Evolutionary conservation across 2,329 filamentous ascomycete species (phyloP).

Genomic region (Colletotrichum sp.): DNA sequence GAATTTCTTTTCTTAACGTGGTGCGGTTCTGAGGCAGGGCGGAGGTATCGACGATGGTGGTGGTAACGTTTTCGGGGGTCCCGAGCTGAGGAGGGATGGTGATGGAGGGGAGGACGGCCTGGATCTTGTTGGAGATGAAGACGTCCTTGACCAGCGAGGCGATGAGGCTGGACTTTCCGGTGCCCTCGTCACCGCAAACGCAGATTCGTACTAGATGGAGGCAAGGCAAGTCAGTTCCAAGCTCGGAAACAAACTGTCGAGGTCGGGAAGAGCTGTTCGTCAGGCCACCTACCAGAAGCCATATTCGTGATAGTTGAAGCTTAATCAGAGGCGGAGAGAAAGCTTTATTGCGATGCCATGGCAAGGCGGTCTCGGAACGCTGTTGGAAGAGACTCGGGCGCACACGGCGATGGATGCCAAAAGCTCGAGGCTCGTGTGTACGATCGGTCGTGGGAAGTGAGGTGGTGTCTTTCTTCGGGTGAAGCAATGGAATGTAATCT

Average conservation of each 20-base stretch:
- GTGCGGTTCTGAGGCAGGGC: constrained; percentile 92
- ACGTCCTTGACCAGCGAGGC: constrained; percentile 96
- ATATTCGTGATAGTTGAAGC: constrained; percentile 3
- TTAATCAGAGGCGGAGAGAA: background rate
- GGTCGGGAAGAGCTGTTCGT: background rate
- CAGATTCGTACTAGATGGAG: constrained; percentile 78
- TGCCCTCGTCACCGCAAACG: constrained; percentile 94
- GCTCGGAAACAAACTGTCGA: background rate
- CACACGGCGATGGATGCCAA: background rate
- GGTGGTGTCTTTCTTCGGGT: background rate
- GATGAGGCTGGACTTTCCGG: constrained; percentile 89
- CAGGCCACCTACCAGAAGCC: constrained; percentile 24
- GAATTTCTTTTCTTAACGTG: constrained; percentile 89
- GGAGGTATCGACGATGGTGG: constrained; percentile 96
- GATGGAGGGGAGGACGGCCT: constrained; percentile 91
- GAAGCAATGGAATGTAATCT: background rate
- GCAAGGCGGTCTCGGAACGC: background rate
- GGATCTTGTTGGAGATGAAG: constrained; percentile 95
- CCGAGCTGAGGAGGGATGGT: constrained; percentile 92
- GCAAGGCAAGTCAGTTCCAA: constrained; percentile 5
- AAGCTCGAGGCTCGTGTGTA: background rate
- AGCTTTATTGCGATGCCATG: constrained; percentile 16
- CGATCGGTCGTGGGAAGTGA: background rate
- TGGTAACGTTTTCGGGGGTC: constrained; percentile 95
- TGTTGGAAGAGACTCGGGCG: background rate